A percentile compares a stretch with the other conserved stretches of the same genome.
These are phyloP conservation scores for Wickerhamiella siamensis DNA, from an alignment of 805 yeast species.

Conservation along the genomic window DNA sequence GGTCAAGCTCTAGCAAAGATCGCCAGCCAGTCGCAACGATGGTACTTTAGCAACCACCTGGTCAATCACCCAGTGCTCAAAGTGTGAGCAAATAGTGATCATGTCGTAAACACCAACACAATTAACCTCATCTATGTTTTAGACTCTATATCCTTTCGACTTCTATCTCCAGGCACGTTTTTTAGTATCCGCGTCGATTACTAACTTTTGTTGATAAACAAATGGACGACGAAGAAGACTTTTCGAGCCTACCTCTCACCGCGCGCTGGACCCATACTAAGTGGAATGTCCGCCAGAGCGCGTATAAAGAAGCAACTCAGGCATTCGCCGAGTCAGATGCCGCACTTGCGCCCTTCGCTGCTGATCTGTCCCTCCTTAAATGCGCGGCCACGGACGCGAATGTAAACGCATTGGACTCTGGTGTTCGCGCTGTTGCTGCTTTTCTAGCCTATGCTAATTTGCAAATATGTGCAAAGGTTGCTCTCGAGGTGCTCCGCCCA, in stretches of 20 bases:
- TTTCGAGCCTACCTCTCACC: conserved; percentile 44
- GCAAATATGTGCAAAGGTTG: conserved; percentile 21
- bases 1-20: too few species aligned
- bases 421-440: conserved; percentile 40
- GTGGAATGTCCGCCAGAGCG: conserved; percentile 81
- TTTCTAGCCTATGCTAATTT: conserved; percentile 45
- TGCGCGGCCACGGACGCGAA: conserved; percentile 60
- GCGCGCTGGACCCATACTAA: conserved; percentile 51
- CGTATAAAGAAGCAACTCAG: conserved; percentile 52
- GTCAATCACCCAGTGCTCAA: too few species aligned
- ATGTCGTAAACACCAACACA: too few species aligned
- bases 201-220: background rate
- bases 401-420: conserved; percentile 86
- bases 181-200: too few species aligned
- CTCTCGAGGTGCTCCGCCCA: conserved; percentile 18
- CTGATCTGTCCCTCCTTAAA: conserved; percentile 41
- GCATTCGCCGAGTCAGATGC: conserved; percentile 40
- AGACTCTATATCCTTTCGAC: too few species aligned
- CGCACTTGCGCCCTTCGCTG: conserved; percentile 37
- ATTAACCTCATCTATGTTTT: too few species aligned
- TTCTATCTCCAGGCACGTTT: too few species aligned
- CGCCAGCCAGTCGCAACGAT: too few species aligned
- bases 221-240: conserved; percentile 46
- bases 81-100: too few species aligned
- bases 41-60: too few species aligned